These are phyloP conservation scores for Penicillium fimorum DNA, from an alignment of 495 filamentous ascomycete genomes.

Conservation along the genomic window DNA sequence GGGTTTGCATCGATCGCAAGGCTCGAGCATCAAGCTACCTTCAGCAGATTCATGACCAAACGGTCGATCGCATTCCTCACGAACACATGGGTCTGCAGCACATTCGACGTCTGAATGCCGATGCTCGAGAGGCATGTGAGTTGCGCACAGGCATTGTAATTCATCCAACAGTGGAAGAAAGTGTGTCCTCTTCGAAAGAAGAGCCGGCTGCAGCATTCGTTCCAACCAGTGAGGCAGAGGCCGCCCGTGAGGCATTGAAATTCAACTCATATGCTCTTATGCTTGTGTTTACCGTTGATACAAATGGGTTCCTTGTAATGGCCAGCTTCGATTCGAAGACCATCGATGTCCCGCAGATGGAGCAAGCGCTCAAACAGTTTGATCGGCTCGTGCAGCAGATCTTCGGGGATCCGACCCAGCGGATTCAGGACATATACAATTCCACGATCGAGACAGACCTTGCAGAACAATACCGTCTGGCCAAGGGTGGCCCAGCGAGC, in stretches of 20 bases:
- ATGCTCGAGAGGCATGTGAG: slow-evolving; percentile 52
- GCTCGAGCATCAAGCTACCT: slow-evolving; percentile 35
- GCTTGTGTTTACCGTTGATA: slow-evolving; percentile 50
- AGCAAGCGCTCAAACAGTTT: slow-evolving; percentile 29
- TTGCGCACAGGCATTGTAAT: slow-evolving; percentile 42
- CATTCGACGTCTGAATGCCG: slow-evolving; percentile 50
- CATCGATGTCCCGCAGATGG: slow-evolving; percentile 21
- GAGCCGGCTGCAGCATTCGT: slow-evolving; percentile 5
- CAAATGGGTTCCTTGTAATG: slow-evolving; percentile 48
- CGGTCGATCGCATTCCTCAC: slow-evolving; percentile 34
- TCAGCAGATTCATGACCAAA: slow-evolving; percentile 36
- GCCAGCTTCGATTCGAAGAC: slow-evolving; percentile 50
- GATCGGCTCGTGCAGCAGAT: slow-evolving; percentile 43
- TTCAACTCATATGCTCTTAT: slow-evolving; percentile 57
- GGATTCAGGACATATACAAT: neutral
- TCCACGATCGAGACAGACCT: neutral
- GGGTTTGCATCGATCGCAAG: slow-evolving; percentile 33
- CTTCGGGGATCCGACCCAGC: neutral
- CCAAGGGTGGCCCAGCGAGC: slow-evolving; percentile 17
- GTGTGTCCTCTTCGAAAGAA: neutral
- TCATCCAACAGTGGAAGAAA: slow-evolving; percentile 1
- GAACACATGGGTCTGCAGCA: slow-evolving; percentile 49
- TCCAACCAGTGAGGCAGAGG: slow-evolving; percentile 20
- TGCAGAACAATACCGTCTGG: neutral
- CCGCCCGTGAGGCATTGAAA: slow-evolving; percentile 40